Conservation (phyloP, 2,329 filamentous ascomycete genomes). For the Metarhizium rileyi region DNA sequence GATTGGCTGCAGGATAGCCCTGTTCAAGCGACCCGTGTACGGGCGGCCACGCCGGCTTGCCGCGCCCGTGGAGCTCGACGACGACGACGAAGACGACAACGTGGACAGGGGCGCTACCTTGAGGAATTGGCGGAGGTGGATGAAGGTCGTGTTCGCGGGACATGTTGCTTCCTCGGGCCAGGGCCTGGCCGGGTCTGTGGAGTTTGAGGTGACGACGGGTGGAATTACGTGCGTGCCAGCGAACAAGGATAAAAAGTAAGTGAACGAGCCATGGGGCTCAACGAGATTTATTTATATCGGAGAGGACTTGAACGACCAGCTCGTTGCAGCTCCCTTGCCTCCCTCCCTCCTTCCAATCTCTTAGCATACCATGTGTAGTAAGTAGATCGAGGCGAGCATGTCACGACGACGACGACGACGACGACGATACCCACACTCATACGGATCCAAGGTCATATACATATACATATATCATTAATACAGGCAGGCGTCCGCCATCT, state of each 20-base stretch:
- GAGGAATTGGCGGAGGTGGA: constrained; percentile 59
- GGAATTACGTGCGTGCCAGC: constrained; percentile 37
- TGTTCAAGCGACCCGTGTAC: constrained; percentile 61
- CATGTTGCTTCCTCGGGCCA: constrained; percentile 52
- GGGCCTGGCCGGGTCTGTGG: constrained; percentile 42
- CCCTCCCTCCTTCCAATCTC: background rate
- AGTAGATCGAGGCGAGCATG: background rate
- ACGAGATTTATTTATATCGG: background rate
- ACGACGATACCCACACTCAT: background rate
- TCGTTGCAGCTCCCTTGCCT: background rate
- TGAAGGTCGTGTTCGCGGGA: constrained; percentile 84
- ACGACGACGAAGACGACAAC: constrained; percentile 32
- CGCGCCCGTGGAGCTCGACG: constrained; percentile 26
- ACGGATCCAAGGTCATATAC: background rate
- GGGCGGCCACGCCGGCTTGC: constrained; percentile 25
- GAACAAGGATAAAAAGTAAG: background rate
- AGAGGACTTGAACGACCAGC: background rate
- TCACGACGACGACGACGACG: too few species aligned
- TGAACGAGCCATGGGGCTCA: background rate
- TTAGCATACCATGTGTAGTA: background rate
- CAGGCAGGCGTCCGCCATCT: background rate
- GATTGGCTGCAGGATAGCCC: constrained; percentile 69
- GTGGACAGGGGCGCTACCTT: constrained; percentile 36
- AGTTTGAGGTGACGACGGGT: constrained; percentile 66
- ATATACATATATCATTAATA: background rate